Conservation (phyloP, 2,329 filamentous ascomycete species). For the Ascocoryne sarcoides region DNA sequence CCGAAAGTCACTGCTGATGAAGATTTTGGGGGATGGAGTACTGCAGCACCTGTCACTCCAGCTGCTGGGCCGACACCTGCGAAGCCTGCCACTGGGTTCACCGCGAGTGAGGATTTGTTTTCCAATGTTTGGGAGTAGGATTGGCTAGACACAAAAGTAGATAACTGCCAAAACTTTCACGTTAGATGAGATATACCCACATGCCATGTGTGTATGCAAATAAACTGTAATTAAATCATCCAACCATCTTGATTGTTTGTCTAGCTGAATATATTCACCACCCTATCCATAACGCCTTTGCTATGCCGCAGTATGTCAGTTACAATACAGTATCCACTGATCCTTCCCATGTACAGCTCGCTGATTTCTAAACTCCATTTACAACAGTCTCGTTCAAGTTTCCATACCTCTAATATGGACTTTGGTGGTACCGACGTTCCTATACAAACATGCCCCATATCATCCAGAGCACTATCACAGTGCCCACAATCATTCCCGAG, state of each 20-base stretch:
- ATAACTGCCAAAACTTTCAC: neutral
- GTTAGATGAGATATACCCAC: neutral
- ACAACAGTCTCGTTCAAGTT: too few relatives aligned
- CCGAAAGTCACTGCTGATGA: slow-evolving; percentile 79
- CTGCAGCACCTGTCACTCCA: slow-evolving; percentile 50
- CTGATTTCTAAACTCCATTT: too few relatives aligned
- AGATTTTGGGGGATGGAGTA: slow-evolving; percentile 93
- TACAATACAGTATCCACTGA: slow-evolving; percentile 18
- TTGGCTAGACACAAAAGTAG: neutral
- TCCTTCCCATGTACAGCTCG: slow-evolving; percentile 5
- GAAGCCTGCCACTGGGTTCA: slow-evolving; percentile 52
- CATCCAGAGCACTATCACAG: slow-evolving; percentile 66
- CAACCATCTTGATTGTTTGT: too few relatives aligned
- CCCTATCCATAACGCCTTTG: slow-evolving; percentile 22
- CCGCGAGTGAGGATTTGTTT: slow-evolving; percentile 77
- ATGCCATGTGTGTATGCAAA: neutral
- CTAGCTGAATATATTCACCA: too few relatives aligned
- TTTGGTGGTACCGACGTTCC: too few relatives aligned
- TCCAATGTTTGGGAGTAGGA: slow-evolving; percentile 84
- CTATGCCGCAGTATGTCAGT: slow-evolving; percentile 24
- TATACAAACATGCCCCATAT: slow-evolving; percentile 27
- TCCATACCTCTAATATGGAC: too few relatives aligned
- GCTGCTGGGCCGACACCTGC: slow-evolving; percentile 34
- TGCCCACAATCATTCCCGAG: slow-evolving; percentile 68
- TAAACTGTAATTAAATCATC: neutral